Conservation (phyloP, 1,284 basidiomycete species). For the Leccinum griseonigrum region DNA sequence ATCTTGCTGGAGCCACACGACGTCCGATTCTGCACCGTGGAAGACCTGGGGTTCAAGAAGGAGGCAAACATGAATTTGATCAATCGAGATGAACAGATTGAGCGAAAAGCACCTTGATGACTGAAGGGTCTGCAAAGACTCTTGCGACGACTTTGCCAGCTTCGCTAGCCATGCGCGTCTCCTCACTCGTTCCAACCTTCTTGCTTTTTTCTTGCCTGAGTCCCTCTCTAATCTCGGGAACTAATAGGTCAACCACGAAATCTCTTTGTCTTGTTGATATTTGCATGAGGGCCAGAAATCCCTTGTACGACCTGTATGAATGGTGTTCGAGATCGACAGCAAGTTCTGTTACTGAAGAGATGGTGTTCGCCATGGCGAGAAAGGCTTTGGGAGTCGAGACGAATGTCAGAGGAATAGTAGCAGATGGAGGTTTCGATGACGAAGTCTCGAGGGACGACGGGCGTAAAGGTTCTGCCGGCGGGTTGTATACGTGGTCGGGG, state of each 20-base stretch:
- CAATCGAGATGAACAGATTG: not conserved
- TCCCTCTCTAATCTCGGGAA: slow-evolving; percentile 67
- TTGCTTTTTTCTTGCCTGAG: slow-evolving; percentile 44
- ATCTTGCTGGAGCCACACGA: slow-evolving; percentile 95
- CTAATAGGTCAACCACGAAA: slow-evolving; percentile 84
- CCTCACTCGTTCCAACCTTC: slow-evolving; percentile 9
- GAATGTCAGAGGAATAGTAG: slow-evolving; percentile 59
- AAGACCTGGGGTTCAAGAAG: slow-evolving; percentile 56
- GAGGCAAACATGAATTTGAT: not conserved
- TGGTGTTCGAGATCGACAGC: slow-evolving; percentile 97
- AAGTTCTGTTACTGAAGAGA: slow-evolving; percentile 72
- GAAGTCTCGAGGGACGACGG: slow-evolving; percentile 49
- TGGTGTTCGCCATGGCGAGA: slow-evolving; percentile 60
- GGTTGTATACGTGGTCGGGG: slow-evolving; percentile 67
- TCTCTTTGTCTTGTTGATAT: slow-evolving; percentile 84
- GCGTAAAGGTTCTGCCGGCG: slow-evolving; percentile 41
- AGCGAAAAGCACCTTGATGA: slow-evolving; percentile 72
- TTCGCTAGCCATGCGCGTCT: slow-evolving; percentile 28
- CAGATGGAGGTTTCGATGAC: not conserved
- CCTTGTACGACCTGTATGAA: slow-evolving; percentile 79
- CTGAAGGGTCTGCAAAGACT: slow-evolving; percentile 79
- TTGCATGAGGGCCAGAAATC: slow-evolving; percentile 94
- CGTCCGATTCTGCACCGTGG: slow-evolving; percentile 93
- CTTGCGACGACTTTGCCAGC: slow-evolving; percentile 51
- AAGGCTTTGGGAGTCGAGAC: slow-evolving; percentile 63